Base-by-base conservation (phyloP, 78 protist species). In the Polysphondylium violaceum region DNA sequence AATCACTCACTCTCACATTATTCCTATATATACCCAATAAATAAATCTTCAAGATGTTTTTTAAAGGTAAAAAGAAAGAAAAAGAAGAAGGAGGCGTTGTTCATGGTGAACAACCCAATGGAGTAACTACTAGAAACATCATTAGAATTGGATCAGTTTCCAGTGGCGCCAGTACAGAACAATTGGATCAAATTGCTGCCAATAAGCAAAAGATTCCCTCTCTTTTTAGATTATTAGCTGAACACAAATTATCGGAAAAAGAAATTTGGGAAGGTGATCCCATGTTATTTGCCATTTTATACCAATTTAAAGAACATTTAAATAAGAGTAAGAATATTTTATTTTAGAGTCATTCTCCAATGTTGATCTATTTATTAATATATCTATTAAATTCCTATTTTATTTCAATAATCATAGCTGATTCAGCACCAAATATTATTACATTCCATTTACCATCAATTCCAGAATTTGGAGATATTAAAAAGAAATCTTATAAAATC, bases 181-280 rank as follows among this genome's bases (percentile, higher is more conserved):
- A 79, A 79, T 79, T 79, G 19, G 76, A 79, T 36, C 75, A 67
- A 67, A 67, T 79, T 67, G 67, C 61, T 67, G 88, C 67, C 64
- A 79, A 64, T 12, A 79, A 79, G 67, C 88, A 79, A 67, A 79
- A 79, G 31, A 79, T 79, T 12, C 88, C 88, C 21, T 79, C 88
- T 53, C 38, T 79, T n/a, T 79, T 67, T 43, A 79, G 88, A 67
- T 79, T 79, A 29, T 72, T 86, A n/a, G 92, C 92, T 58, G 92
- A 86, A 44, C 81, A 87, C n/a, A 76, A 76, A 17, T 59, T 87
- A 36, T 64, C 93, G 47, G 93, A 87, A 43, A 41, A 68, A 12
- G 93, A 74, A 17, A 71, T 87, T 27, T 87, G 93, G 93, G 93
- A 87, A 50, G 93, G 93, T 41, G 67, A 87, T 35, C 86, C 74